phyloP scores from a whole-genome alignment of 768 basidiomycete genomes.

The Rhodotorula toruloides region DNA sequence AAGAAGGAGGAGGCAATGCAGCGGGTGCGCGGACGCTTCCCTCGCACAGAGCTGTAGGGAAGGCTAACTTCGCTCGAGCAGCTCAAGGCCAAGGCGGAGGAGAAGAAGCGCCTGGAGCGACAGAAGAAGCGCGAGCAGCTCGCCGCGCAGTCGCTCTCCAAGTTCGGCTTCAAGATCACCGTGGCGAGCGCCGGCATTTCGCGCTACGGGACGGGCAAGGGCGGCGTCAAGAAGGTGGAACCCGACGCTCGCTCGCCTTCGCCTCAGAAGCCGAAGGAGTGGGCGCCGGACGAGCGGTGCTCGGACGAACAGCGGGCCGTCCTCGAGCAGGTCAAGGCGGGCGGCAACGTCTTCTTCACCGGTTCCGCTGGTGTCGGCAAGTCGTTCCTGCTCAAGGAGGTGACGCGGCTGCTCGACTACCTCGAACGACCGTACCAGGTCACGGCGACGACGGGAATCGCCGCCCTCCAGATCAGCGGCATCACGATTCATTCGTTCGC shows the following conservation, averaged over 20 bases:
- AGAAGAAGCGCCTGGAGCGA: not conserved
- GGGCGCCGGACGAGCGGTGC: constrained; percentile 25
- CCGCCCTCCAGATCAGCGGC: constrained; percentile 94
- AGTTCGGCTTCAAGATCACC: constrained; percentile 22
- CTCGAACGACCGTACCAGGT: constrained; percentile 48
- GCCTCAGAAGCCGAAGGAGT: not conserved
- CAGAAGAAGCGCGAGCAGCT: constrained; percentile 3
- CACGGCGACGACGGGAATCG: constrained; percentile 93
- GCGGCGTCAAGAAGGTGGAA: not conserved
- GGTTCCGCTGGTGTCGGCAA: constrained; percentile 46
- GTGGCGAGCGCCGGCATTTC: constrained; percentile 15
- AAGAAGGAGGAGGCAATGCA: constrained; percentile 3
- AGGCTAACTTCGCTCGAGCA: not conserved
- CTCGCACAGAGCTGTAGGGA: not conserved
- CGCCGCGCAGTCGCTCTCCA: constrained; percentile 1
- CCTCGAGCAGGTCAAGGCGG: constrained; percentile 58
- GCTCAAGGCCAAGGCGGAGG: not conserved
- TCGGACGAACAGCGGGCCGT: constrained; percentile 71
- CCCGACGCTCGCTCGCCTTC: too few relatives aligned
- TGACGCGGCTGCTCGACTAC: constrained; percentile 28
- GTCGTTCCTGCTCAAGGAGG: constrained; percentile 45
- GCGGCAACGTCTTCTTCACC: constrained; percentile 57
- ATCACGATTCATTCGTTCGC: constrained; percentile 91
- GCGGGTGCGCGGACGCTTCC: not conserved
- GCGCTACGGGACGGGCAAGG: constrained; percentile 24